phyloP scores from a whole-genome alignment of 2,329 filamentous ascomycete species.

The Colletotrichum eremochloae region DNA sequence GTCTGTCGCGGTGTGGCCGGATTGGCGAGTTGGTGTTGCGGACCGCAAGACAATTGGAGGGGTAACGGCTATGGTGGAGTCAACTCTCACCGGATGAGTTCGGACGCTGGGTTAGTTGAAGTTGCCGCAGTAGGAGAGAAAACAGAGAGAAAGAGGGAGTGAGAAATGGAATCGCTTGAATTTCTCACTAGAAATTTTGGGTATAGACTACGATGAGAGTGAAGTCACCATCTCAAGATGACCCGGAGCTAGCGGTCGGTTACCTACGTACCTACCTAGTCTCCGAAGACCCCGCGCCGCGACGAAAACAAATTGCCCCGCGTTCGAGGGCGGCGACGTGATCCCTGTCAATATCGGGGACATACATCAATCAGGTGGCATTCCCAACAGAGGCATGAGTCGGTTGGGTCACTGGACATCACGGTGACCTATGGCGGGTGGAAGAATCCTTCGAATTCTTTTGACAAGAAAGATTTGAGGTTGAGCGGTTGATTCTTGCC shows the following conservation, averaged over 20 bases:
- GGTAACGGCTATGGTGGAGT: not conserved
- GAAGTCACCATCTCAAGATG: conserved; percentile 17
- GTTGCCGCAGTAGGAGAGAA: not conserved
- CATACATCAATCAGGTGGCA: not conserved
- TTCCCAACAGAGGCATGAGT: not conserved
- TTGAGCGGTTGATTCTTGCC: not conserved
- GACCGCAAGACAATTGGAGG: not conserved
- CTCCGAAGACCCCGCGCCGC: conserved; percentile 28
- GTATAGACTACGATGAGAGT: not conserved
- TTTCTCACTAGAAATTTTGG: not conserved
- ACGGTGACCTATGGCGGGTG: not conserved
- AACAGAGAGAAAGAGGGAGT: too few species aligned
- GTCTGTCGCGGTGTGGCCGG: not conserved
- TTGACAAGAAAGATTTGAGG: not conserved
- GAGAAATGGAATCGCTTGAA: not conserved
- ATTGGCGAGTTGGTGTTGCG: not conserved
- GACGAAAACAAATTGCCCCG: conserved; percentile 19
- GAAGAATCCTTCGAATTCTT: not conserved
- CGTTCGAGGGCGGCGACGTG: conserved; percentile 23
- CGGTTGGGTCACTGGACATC: not conserved
- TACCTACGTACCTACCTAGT: not conserved
- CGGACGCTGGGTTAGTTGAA: not conserved
- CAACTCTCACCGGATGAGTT: not conserved
- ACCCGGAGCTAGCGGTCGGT: conserved; percentile 2
- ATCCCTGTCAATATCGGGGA: conserved; percentile 20